Evolutionary conservation across 78 protist species (phyloP), one percentile per base, ranked within the genome.

Genomic region (Dictyostelium firmibasis): DNA sequence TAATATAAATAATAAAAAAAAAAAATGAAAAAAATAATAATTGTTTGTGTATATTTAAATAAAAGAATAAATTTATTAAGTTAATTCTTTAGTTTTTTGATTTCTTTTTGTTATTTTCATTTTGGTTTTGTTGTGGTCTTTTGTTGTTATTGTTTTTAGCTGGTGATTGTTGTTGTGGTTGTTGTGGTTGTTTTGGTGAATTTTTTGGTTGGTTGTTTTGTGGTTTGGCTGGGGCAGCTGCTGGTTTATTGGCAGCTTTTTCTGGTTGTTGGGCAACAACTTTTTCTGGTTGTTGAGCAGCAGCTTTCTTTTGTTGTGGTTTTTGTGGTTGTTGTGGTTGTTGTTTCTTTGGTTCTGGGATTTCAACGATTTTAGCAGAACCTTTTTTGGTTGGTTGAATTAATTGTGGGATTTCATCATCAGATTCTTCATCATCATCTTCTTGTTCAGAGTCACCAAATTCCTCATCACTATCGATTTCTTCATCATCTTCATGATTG

Each of bases 101-200:
- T 72, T 72, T 72, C 79, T 72, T 72, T 72, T 72, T 72, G 44
- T 33, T 72, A 18, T 72, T 72, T 72, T 72, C 79, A 18, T 27
- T 72, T 72, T 72, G 79, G 27, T 57, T 57, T 72, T 31, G 77
- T 69, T 69, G 79, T 33, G 38, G 79, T 72, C 79, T 72, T 72
- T 72, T 72, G 23, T 72, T 72, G 44, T 72, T 70, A 31, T 25
- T 33, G 11, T 72, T 20, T 72, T 72, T 72, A 9, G 79, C 79
- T 72, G 79, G 79, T 72, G 79, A 72, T 72, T 72, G 79, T 72
- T 27, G 76, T 64, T 64, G 36, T 67, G 18, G 72, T 62, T n/a
- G 79, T 72, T 72, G 79, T 72, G 6, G 43, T 72, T 72, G 79
- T 72, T 72, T 72, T 27, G 79, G 75, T 67, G 75, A 33, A 11